Evolutionary conservation across 345 rosid genomes (phyloP).

Genomic region (Durio zibethinus): DNA sequence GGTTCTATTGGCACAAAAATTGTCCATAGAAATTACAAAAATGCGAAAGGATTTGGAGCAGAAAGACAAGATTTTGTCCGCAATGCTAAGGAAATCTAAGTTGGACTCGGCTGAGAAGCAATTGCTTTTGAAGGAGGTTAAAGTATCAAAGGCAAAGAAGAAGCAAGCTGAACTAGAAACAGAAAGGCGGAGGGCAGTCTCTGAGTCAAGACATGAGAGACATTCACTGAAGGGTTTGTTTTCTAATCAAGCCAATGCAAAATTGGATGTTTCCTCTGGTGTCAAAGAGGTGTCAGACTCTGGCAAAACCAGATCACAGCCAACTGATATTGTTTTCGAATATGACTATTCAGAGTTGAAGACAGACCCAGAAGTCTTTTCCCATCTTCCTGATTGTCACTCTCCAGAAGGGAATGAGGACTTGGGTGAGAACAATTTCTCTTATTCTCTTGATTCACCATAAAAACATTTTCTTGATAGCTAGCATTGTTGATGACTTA

Average conservation of each 20-base stretch:
- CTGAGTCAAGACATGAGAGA: constrained; percentile 58
- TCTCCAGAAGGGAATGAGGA: constrained; percentile 39
- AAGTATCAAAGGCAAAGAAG: constrained; percentile 50
- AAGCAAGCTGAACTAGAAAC: constrained; percentile 73
- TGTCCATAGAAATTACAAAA: constrained; percentile 61
- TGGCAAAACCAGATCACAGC: constrained; percentile 35
- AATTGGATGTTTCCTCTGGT: constrained; percentile 34
- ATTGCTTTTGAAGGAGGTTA: constrained; percentile 59
- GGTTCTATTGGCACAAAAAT: constrained; percentile 38
- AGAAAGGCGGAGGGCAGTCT: constrained; percentile 52
- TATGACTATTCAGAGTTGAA: constrained; percentile 35
- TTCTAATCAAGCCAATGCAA: constrained; percentile 41
- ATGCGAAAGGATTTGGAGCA: constrained; percentile 68
- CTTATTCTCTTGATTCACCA: background rate
- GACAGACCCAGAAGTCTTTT: constrained; percentile 32
- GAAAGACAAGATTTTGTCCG: constrained; percentile 75
- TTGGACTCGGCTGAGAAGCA: constrained; percentile 68
- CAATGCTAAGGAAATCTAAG: constrained; percentile 75
- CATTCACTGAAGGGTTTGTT: constrained; percentile 77
- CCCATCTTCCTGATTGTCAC: constrained; percentile 39
- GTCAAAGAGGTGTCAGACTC: constrained; percentile 31
- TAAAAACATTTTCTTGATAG: background rate
- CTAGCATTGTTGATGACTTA: background rate
- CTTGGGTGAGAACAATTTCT: constrained; percentile 36
- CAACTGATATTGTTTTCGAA: constrained; percentile 30